A percentile compares a stretch with the other conserved stretches of the same genome.
These are phyloP conservation scores for Ceraceosorus guamensis DNA, from an alignment of 1,284 basidiomycete species.

Conservation along the genomic window DNA sequence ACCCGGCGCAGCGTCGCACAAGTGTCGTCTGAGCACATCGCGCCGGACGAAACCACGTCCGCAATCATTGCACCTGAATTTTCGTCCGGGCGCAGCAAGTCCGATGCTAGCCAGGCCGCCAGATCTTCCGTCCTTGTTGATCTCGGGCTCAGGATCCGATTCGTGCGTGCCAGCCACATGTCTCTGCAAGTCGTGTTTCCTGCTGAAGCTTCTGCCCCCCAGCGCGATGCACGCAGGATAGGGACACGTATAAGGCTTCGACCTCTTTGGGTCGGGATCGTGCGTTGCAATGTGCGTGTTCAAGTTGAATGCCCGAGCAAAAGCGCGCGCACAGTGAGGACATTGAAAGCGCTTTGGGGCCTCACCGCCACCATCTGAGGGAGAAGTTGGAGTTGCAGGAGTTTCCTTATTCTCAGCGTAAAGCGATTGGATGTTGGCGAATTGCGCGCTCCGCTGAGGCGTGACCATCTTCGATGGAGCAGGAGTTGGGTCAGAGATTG, in stretches of 20 bases:
- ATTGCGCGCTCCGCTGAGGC: too few relatives aligned
- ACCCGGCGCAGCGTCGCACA: slow-evolving; percentile 28
- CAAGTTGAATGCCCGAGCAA: slow-evolving; percentile 79
- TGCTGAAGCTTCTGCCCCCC: slow-evolving; percentile 69
- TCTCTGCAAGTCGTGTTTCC: slow-evolving; percentile 79
- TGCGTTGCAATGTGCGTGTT: slow-evolving; percentile 86
- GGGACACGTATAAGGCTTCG: slow-evolving; percentile 74
- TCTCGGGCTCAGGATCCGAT: slow-evolving; percentile 36
- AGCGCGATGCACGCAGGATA: slow-evolving; percentile 60
- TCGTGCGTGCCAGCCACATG: slow-evolving; percentile 74
- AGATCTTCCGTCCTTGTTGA: slow-evolving; percentile 19
- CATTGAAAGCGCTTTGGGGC: slow-evolving; percentile 40
- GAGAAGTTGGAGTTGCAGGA: slow-evolving; percentile 5
- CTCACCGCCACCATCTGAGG: slow-evolving; percentile 1
- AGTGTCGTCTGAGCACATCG: slow-evolving; percentile 38
- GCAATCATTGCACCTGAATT: slow-evolving; percentile 41
- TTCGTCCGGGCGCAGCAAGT: slow-evolving; percentile 38
- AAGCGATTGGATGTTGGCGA: background rate
- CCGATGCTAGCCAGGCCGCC: slow-evolving; percentile 35
- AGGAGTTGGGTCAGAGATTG: background rate
- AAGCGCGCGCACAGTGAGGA: slow-evolving; percentile 55
- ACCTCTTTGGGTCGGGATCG: slow-evolving; percentile 64
- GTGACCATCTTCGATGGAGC: background rate
- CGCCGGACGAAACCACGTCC: slow-evolving; percentile 40
- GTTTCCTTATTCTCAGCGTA: slow-evolving; percentile 9